These are phyloP conservation scores for Begonia fuchsioides DNA, from an alignment of 306 rosid genomes.

Conservation along the genomic window DNA sequence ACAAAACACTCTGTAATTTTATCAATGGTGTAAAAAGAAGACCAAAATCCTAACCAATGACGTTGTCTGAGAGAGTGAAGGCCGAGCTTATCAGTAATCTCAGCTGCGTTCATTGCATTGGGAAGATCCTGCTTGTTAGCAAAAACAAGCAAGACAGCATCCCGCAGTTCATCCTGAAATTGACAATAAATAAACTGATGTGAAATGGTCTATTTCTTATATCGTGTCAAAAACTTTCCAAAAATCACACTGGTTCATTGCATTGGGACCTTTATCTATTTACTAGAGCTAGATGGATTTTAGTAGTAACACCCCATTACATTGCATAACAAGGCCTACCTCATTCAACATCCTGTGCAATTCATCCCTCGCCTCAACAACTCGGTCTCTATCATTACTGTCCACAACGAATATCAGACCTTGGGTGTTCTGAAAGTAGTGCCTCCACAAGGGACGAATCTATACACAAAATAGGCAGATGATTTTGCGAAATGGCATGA, in stretches of 20 bases:
- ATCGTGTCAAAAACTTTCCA: neutral
- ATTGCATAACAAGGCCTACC: constrained; percentile 13
- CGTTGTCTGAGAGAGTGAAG: constrained; percentile 75
- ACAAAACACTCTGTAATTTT: neutral
- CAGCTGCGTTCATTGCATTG: constrained; percentile 78
- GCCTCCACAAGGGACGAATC: constrained; percentile 87
- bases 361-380: constrained; percentile 75
- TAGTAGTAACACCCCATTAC: neutral
- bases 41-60: constrained; percentile 40
- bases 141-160: constrained; percentile 66
- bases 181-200: constrained; percentile 1
- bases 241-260: no score
- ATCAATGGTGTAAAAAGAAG: neutral
- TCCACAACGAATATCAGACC: constrained; percentile 80
- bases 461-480: constrained; percentile 10
- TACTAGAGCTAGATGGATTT: neutral
- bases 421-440: constrained; percentile 72
- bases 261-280: no score
- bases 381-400: constrained; percentile 73
- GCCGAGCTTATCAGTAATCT: constrained; percentile 70
- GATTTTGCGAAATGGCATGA: neutral
- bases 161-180: constrained; percentile 58
- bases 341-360: constrained; percentile 75
- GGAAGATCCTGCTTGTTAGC: constrained; percentile 85
- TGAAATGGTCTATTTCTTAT: neutral